Evolutionary conservation across 768 basidiomycete genomes (phyloP).

Genomic region (Tulasnella sp.): DNA sequence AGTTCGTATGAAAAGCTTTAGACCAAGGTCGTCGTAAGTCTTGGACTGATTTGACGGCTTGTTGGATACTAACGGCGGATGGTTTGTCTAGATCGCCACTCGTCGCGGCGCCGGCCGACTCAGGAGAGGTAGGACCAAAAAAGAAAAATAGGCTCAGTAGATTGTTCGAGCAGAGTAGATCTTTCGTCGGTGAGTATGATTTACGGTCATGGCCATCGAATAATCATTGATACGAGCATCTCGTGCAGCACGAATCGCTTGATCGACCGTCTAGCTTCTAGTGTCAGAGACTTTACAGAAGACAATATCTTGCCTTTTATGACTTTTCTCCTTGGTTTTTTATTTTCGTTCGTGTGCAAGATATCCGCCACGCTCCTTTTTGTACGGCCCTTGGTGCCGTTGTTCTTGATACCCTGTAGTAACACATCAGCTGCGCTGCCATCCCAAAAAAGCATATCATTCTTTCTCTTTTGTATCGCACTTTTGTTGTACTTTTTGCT

Average conservation of each 20-base stretch:
- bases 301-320: background rate
- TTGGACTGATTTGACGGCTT: background rate
- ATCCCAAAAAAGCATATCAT: background rate
- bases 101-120: background rate
- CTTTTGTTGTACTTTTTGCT: background rate
- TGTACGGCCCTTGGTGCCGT: background rate
- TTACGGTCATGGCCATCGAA: background rate
- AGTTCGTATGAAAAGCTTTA: background rate
- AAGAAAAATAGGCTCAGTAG: background rate
- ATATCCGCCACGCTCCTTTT: background rate
- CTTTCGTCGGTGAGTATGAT: background rate
- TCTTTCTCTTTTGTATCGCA: background rate
- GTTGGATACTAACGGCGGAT: background rate
- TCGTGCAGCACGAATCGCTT: background rate
- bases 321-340: background rate
- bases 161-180: background rate
- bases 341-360: background rate
- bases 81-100: background rate
- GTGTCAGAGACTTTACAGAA: background rate
- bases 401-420: background rate
- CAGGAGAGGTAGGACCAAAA: background rate
- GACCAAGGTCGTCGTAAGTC: background rate
- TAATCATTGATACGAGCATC: background rate
- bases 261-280: background rate
- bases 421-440: background rate